These are phyloP conservation scores for Kwoniella heveanensis DNA, from an alignment of 768 basidiomycete species.

Conservation along the genomic window DNA sequence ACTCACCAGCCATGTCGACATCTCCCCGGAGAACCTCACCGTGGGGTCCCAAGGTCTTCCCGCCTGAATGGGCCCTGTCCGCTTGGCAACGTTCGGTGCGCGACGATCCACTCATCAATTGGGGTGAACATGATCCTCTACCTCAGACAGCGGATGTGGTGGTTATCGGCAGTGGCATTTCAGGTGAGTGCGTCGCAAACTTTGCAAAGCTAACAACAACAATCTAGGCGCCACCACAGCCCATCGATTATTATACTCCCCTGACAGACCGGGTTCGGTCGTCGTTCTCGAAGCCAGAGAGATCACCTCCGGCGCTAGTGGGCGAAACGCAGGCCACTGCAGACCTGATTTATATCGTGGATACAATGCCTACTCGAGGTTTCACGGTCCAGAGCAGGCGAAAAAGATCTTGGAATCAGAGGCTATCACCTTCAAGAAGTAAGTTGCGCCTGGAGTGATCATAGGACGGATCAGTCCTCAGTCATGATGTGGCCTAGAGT, in stretches of 20 bases:
- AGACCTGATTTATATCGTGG: conserved; percentile 36
- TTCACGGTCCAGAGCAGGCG: neutral
- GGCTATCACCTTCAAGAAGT: neutral
- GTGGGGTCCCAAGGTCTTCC: neutral
- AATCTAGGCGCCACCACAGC: conserved; percentile 24
- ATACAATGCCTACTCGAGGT: conserved; percentile 24
- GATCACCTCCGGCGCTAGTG: conserved; percentile 62
- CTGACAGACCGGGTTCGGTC: conserved; percentile 52
- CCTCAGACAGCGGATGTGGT: conserved; percentile 36
- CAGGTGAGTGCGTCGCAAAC: neutral
- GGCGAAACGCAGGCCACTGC: conserved; percentile 59
- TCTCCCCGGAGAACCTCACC: no score
- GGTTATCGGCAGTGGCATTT: conserved; percentile 37
- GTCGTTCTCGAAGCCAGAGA: conserved; percentile 81
- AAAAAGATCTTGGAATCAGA: neutral
- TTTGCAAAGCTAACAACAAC: neutral
- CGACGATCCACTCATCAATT: conserved; percentile 32
- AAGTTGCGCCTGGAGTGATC: neutral
- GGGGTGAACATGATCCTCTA: conserved; percentile 21
- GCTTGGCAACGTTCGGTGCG: conserved; percentile 30
- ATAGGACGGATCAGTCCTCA: neutral
- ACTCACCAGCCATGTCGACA: no score
- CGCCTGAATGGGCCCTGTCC: conserved; percentile 16
- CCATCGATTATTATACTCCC: conserved; percentile 22
- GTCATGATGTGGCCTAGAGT: neutral